Conservation (phyloP, 148 eudicot species). For the Mesembryanthemum crystallinum region DNA sequence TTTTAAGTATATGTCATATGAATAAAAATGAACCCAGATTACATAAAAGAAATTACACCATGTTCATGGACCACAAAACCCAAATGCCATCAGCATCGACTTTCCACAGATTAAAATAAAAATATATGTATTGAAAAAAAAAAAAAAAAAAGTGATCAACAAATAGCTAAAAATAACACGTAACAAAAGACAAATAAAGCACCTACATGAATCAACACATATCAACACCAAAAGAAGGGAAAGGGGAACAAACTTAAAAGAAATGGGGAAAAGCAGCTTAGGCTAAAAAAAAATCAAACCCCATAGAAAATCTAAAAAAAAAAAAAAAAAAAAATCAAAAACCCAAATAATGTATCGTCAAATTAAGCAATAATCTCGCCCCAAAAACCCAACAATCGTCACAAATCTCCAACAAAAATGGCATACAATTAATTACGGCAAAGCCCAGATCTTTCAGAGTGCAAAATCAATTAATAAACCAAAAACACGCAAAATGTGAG, state of each 20-base stretch:
- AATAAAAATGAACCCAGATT: conserved; percentile 8
- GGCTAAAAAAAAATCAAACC: conserved; percentile 1
- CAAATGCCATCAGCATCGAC: conserved; percentile 13
- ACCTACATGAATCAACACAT: conserved; percentile 12
- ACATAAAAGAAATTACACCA: not conserved
- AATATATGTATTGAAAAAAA: too few species aligned
- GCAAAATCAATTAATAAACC: not conserved
- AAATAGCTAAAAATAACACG: not conserved
- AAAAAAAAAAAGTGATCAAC: not conserved
- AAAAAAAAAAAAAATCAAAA: not conserved
- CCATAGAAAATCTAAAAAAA: not conserved
- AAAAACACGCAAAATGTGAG: not conserved
- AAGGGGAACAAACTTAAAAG: not conserved
- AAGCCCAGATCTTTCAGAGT: conserved; percentile 29
- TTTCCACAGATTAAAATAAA: not conserved
- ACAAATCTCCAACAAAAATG: conserved; percentile 19
- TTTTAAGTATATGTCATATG: not conserved
- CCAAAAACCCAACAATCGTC: not conserved
- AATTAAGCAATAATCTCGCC: conserved; percentile 11
- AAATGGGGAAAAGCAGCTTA: conserved; percentile 9
- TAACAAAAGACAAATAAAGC: not conserved
- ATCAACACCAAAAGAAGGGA: not conserved
- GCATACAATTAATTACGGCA: not conserved
- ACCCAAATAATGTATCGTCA: not conserved
- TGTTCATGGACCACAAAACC: conserved; percentile 29